Evolutionary conservation across 2,329 filamentous ascomycete genomes (phyloP).

Genomic region (Aspergillus tanneri): DNA sequence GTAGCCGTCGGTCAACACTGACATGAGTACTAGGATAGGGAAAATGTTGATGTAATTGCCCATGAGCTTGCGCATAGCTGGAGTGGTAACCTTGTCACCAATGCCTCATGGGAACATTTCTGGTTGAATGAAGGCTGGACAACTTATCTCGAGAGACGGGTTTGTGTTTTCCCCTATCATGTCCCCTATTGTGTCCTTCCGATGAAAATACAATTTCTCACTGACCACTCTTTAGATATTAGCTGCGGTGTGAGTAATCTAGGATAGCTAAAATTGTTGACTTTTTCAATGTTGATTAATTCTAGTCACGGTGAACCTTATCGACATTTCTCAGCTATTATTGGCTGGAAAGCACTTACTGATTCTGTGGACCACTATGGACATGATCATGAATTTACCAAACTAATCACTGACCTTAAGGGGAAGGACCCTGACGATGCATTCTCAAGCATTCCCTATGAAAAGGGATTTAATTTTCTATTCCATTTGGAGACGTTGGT

Average conservation of each 20-base stretch:
- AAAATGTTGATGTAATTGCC: slow-evolving; percentile 95
- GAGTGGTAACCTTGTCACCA: slow-evolving; percentile 74
- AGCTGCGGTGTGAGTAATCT: slow-evolving; percentile 37
- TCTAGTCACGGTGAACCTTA: slow-evolving; percentile 75
- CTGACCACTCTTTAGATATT: slow-evolving; percentile 35
- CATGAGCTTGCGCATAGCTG: slow-evolving; percentile 77
- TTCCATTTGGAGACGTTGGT: slow-evolving; percentile 86
- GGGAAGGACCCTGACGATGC: slow-evolving; percentile 93
- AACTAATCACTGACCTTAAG: slow-evolving; percentile 81
- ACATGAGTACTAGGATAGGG: slow-evolving; percentile 55
- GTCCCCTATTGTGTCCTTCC: neutral
- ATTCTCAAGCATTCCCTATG: slow-evolving; percentile 89
- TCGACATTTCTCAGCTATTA: slow-evolving; percentile 91
- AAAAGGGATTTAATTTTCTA: slow-evolving; percentile 94
- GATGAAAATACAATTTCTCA: neutral
- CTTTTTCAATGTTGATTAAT: slow-evolving; percentile 1
- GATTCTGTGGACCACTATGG: slow-evolving; percentile 79
- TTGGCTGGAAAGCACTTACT: slow-evolving; percentile 87
- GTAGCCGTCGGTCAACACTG: neutral
- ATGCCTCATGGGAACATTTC: slow-evolving; percentile 55
- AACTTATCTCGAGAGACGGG: slow-evolving; percentile 82
- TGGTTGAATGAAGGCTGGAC: slow-evolving; percentile 83
- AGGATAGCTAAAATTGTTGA: neutral
- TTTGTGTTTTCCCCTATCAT: slow-evolving; percentile 22
- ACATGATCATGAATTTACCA: slow-evolving; percentile 86